Conservation (phyloP, 371 early-diverging fungal species). For the Lichtheimia ramosa region DNA sequence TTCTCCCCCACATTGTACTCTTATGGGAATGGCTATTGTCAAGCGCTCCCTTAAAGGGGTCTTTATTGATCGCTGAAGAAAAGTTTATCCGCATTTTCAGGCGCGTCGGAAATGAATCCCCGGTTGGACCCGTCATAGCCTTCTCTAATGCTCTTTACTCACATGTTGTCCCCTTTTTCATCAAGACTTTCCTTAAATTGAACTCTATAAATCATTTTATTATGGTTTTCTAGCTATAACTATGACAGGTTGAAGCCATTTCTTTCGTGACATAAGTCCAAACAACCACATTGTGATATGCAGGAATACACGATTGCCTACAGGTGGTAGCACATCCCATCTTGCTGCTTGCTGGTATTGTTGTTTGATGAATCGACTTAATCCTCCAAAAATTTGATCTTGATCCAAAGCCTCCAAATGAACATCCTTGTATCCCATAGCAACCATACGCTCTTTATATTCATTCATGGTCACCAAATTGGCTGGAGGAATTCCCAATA, state of each 20-base stretch:
- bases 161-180: too few species aligned
- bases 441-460: constrained; percentile 6
- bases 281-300: constrained; percentile 4
- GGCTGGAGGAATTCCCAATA: constrained; percentile 22
- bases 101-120: constrained; percentile 1
- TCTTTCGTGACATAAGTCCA: constrained; percentile 2
- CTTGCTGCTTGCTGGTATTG: constrained; percentile 12
- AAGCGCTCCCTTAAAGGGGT: too few species aligned
- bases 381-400: constrained; percentile 17
- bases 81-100: constrained; percentile 13
- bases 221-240: constrained; percentile 5
- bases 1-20: too few species aligned
- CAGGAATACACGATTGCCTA: constrained; percentile 11
- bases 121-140: constrained; percentile 1
- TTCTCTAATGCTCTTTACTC: too few species aligned
- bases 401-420: constrained; percentile 1
- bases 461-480: constrained; percentile 27
- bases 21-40: too few species aligned
- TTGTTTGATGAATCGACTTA: constrained; percentile 5
- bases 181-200: background rate
- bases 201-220: background rate
- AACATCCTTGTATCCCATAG: constrained; percentile 15
- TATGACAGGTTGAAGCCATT: constrained; percentile 15
- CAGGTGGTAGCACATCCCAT: constrained; percentile 13
- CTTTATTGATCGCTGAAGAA: background rate